Conservation (phyloP, 345 rosid genomes). For the Capsella bursapastoris region DNA sequence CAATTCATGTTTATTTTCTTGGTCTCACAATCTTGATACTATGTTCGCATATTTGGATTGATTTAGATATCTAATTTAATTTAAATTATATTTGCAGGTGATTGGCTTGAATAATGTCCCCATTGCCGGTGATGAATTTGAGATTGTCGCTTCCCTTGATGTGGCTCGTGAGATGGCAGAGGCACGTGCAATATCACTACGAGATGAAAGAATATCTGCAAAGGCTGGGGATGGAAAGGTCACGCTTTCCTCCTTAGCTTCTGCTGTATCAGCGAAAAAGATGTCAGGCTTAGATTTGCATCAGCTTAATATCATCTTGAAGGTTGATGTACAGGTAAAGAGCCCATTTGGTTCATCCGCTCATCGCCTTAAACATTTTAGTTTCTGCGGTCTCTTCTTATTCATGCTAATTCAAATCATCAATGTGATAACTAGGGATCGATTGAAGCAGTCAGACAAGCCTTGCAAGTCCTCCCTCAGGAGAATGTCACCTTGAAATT, state of each 20-base stretch:
- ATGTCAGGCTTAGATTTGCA: constrained; percentile 93
- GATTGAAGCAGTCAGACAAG: constrained; percentile 94
- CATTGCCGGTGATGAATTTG: constrained; percentile 92
- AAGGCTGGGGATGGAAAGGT: constrained; percentile 97
- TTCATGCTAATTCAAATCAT: constrained; percentile 23
- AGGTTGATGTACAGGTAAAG: constrained; percentile 93
- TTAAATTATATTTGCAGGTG: constrained; percentile 56
- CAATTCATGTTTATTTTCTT: constrained; percentile 22
- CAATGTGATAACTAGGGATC: constrained; percentile 73
- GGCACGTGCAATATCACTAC: constrained; percentile 64
- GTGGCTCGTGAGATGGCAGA: constrained; percentile 91
- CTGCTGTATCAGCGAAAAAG: constrained; percentile 83
- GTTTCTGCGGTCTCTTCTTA: constrained; percentile 15
- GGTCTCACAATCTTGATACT: background rate
- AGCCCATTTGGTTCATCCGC: constrained; percentile 18
- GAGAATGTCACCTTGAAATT: constrained; percentile 89
- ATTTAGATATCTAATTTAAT: constrained; percentile 21
- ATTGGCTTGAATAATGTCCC: constrained; percentile 88
- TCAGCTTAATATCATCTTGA: constrained; percentile 87
- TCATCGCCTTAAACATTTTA: constrained; percentile 1
- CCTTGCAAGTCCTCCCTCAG: constrained; percentile 90
- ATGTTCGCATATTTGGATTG: constrained; percentile 8
- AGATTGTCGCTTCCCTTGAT: constrained; percentile 82
- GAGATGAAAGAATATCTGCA: constrained; percentile 80
- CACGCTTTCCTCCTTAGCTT: constrained; percentile 94